A percentile compares a stretch with the other conserved stretches of the same genome.
phyloP scores from a whole-genome alignment of 805 yeast species.

The Barnettozyma californica region DNA sequence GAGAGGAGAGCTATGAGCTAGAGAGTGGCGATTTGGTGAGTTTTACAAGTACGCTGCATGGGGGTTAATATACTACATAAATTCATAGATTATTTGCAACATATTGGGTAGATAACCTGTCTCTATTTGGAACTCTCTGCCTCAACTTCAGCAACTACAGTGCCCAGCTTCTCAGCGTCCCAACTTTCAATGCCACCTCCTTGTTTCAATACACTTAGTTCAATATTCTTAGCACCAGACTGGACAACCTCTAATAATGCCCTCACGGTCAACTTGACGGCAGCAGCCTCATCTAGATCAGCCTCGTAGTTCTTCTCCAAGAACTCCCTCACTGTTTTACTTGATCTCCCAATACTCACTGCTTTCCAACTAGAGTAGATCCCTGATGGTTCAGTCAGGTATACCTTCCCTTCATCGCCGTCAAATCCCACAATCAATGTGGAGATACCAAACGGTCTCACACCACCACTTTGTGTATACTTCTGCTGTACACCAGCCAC shows the following conservation, averaged over 20 bases:
- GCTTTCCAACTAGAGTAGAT: conserved; percentile 98
- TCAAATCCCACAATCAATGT: conserved; percentile 96
- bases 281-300: conserved; percentile 58
- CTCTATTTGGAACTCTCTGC: conserved; percentile 51
- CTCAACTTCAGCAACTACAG: conserved; percentile 76
- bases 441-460: conserved; percentile 95
- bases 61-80: conserved; percentile 49
- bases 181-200: conserved; percentile 53
- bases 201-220: conserved; percentile 81
- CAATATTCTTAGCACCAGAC: conserved; percentile 95
- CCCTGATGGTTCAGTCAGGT: conserved; percentile 96
- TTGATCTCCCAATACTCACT: conserved; percentile 90
- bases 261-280: conserved; percentile 77
- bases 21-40: conserved; percentile 74
- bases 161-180: conserved; percentile 65
- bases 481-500: conserved; percentile 98
- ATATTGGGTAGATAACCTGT: background rate
- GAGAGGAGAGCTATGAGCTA: conserved; percentile 73
- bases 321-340: conserved; percentile 92
- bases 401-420: conserved; percentile 75
- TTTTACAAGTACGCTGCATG: conserved; percentile 91
- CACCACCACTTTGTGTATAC: conserved; percentile 98
- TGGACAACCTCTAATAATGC: conserved; percentile 93
- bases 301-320: conserved; percentile 79
- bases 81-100: background rate